Evolutionary conservation across 495 filamentous ascomycete species (phyloP), one percentile per base, ranked within the genome.

Genomic region (Xylaria venustula): DNA sequence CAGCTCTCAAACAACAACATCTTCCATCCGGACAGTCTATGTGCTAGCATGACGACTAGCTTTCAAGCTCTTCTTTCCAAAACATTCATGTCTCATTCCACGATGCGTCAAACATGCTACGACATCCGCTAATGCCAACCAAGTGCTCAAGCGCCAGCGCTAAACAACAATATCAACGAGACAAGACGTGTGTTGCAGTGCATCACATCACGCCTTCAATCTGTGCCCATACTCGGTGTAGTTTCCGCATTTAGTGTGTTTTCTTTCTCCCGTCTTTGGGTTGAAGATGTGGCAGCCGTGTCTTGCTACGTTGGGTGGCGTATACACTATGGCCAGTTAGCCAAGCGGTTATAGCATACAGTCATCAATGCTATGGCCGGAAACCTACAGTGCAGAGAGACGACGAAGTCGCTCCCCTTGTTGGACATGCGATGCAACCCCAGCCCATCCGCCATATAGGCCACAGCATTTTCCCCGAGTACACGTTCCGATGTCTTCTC

Each of bases 341-440:
- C 67, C 66, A 66, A 53, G 62, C 66, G 62, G 64, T 54, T 55
- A 51, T 11, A 12, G 7, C 19, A 44, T 36, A 25, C 44, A 34
- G 42, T 34, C 30, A 54, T 59, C 60, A 25, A 53, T 42, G 37
- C 19, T 56, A 7, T 28, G 28, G 50, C 26, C 45, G 51, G 54
- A 15, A n/a, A 83, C 88, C 70, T 81, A 90, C 88, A 72, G 76
- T 97, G 93, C 45, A 97, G 76, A 34, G 91, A 94, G 54, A 97
- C 87, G 60, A 93, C 93, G 64, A 86, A 84, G 60, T 92, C 83
- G 51, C 82, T 77, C 70, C 87, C 84, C 6, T 84, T 83, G 64
- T 97, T 97, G 60, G 84, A 85, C 36, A 97, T 88, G 11, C 85
- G 81, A 71, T 97, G 93, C 12, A 97, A 78, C 3, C 93, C 93